phyloP scores from a whole-genome alignment of 148 eudicot species.

The Vaccinium macrocarpon region DNA sequence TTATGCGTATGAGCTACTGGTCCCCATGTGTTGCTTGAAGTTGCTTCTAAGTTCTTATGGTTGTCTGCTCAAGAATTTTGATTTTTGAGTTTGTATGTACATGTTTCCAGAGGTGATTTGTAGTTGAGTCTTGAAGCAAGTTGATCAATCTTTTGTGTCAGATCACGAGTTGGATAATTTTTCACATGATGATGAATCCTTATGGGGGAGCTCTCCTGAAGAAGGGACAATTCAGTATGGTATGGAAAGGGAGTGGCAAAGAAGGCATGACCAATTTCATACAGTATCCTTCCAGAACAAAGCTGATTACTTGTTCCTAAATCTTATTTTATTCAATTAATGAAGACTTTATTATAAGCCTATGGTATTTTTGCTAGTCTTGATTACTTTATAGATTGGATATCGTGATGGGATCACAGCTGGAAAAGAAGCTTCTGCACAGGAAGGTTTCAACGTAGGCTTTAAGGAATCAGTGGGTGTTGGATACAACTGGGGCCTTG shows the following conservation, averaged over 20 bases:
- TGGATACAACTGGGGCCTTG: slow-evolving; percentile 76
- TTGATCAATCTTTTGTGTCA: slow-evolving; percentile 17
- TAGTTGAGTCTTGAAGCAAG: slow-evolving; percentile 2
- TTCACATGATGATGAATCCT: slow-evolving; percentile 46
- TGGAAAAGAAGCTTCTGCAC: slow-evolving; percentile 74
- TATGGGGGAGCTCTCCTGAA: slow-evolving; percentile 49
- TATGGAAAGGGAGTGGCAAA: slow-evolving; percentile 83
- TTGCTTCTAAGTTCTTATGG: not conserved
- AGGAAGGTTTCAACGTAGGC: slow-evolving; percentile 80
- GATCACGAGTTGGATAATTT: slow-evolving; percentile 30
- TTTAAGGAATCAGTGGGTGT: slow-evolving; percentile 62
- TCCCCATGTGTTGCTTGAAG: not conserved
- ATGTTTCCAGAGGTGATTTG: not conserved
- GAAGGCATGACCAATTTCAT: slow-evolving; percentile 65
- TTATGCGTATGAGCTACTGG: not conserved
- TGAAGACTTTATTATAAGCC: not conserved
- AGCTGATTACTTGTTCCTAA: slow-evolving; percentile 2
- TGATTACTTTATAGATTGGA: slow-evolving; percentile 51
- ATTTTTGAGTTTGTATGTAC: not conserved
- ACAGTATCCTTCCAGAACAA: slow-evolving; percentile 39
- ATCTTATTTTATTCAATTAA: not conserved
- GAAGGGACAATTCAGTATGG: slow-evolving; percentile 38
- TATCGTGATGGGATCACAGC: slow-evolving; percentile 79
- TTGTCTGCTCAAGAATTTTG: not conserved
- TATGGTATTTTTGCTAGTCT: not conserved